Conservation (phyloP, 306 rosid species). For the Vigna mungo region DNA sequence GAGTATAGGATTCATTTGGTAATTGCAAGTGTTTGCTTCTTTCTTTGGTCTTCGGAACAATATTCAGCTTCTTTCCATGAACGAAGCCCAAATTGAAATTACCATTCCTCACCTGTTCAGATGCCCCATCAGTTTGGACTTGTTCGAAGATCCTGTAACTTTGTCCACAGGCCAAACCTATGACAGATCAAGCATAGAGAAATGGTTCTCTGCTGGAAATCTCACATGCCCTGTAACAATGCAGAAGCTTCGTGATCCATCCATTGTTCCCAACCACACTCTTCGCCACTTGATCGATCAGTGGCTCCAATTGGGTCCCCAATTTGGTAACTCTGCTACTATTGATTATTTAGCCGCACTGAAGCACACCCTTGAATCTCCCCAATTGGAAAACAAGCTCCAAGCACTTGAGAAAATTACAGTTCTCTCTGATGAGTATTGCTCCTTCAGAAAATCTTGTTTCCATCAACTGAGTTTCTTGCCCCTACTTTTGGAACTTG, state of each 20-base stretch:
- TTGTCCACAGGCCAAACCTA: slow-evolving; percentile 91
- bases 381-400: slow-evolving; percentile 53
- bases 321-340: slow-evolving; percentile 46
- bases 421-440: slow-evolving; percentile 60
- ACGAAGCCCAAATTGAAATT: slow-evolving; percentile 63
- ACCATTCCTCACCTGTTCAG: slow-evolving; percentile 72
- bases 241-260: slow-evolving; percentile 86
- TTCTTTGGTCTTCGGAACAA: slow-evolving; percentile 7
- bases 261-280: slow-evolving; percentile 88
- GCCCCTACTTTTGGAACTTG: slow-evolving; percentile 68
- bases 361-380: slow-evolving; percentile 61
- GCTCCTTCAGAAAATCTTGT: slow-evolving; percentile 55
- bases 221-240: slow-evolving; percentile 97
- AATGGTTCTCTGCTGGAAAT: slow-evolving; percentile 84
- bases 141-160: slow-evolving; percentile 91
- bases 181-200: slow-evolving; percentile 85
- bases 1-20: slow-evolving; percentile 20
- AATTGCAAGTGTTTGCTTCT: slow-evolving; percentile 14
- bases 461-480: slow-evolving; percentile 70
- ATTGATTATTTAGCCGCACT: slow-evolving; percentile 60
- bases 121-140: slow-evolving; percentile 93
- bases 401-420: slow-evolving; percentile 62
- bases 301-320: slow-evolving; percentile 70
- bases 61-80: slow-evolving; percentile 56
- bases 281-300: slow-evolving; percentile 76